Base-by-base conservation (phyloP, 2,329 filamentous ascomycete genomes). In the Colletotrichum chrysophilum region DNA sequence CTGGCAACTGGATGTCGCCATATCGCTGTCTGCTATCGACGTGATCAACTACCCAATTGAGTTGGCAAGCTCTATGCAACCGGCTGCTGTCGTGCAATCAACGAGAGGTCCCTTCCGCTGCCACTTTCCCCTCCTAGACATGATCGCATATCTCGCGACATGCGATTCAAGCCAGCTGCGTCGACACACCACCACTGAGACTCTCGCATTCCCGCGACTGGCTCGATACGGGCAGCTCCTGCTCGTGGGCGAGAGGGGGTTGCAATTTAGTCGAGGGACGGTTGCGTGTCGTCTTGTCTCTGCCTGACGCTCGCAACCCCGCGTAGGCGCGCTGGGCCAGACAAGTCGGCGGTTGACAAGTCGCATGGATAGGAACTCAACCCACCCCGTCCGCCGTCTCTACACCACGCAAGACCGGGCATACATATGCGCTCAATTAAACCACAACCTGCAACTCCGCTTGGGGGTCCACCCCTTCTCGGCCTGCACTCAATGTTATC, bases 231-330 rank as follows among this genome's bases (percentile, higher is more conserved):
- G 10, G 36, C 36, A 38, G 36, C n/a, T 58, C 30, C 28, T 32
- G 30, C 36, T 58, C 9, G 26, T 34, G 18, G 13, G 34, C 21
- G 32, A 58, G 36, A 58, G 48, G 56, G 73, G 30, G 12, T 21
- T 58, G 36, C 21, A 36, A 48, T 48, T 38, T 28, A 55, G 13
- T 36, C 26, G 70, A 73, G 73, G 56, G 24, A 21, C n/a, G 36
- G 32, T 66, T 55, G 61, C 38, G 69, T 67, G 55, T 72, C 73
- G 12, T 18, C n/a, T 38, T 38, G 56, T 75, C 61, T 75, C 62
- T n/a, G 36, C 36, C 68, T 48, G 38, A 36, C 55, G n/a, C 36
- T 32, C 30, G 26, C 56, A 70, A 61, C 55, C 55, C 24, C 26
- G 13, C 34, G 43, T 24, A 52, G n/a, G 43, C 56, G 26, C 36